Conservation (phyloP, 192 early-diverging fungal species). For the Kickxella alabastrina region DNA sequence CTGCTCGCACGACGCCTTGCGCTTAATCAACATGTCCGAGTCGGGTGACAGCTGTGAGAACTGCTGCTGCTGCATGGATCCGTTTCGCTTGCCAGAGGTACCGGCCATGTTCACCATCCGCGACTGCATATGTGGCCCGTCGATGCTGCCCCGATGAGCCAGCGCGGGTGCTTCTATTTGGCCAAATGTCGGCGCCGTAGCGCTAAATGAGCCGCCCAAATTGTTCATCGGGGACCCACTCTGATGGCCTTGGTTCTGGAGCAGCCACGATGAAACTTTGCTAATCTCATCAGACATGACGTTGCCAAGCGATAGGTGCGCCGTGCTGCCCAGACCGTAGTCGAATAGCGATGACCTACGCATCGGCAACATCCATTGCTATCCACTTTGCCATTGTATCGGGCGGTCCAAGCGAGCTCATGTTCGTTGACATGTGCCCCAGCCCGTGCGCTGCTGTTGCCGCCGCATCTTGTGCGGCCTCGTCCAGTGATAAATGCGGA, state of each 20-base stretch:
- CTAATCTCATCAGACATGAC: constrained; percentile 47
- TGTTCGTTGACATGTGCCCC: constrained; percentile 10
- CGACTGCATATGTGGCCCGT: too few relatives aligned
- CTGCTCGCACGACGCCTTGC: constrained; percentile 45
- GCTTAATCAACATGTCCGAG: constrained; percentile 38
- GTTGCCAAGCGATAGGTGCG: constrained; percentile 40
- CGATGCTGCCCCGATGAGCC: too few relatives aligned
- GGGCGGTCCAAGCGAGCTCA: neutral
- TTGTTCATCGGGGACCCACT: neutral
- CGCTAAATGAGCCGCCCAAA: too few relatives aligned
- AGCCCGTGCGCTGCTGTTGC: constrained; percentile 6
- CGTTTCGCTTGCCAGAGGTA: neutral
- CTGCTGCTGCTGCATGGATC: constrained; percentile 2
- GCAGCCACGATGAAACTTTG: constrained; percentile 48
- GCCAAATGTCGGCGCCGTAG: too few relatives aligned
- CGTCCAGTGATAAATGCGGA: constrained; percentile 46
- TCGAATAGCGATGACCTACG: constrained; percentile 32
- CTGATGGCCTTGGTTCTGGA: constrained; percentile 40
- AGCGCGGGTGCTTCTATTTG: too few relatives aligned
- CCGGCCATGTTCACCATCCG: too few relatives aligned
- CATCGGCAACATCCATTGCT: constrained; percentile 15
- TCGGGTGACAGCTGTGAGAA: constrained; percentile 26
- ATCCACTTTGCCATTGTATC: neutral
- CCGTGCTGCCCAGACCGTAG: constrained; percentile 40
- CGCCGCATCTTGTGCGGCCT: constrained; percentile 6